Evolutionary conservation across 2,329 filamentous ascomycete species (phyloP), one percentile per base, ranked within the genome.

Genomic region (Cladorrhinum sp.): DNA sequence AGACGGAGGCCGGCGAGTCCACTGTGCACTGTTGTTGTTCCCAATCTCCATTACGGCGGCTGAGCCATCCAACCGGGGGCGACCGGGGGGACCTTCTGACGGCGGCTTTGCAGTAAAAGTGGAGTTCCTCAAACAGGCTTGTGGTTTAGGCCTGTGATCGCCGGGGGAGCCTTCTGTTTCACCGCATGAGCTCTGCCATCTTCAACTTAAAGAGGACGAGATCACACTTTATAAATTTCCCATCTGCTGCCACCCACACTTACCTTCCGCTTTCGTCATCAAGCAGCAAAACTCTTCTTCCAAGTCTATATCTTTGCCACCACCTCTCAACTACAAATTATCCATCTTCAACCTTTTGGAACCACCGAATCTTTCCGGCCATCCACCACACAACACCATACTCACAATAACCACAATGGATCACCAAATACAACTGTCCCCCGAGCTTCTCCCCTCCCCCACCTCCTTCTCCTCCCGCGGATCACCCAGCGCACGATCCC

Each of bases 381-480:
- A 32, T 48, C n/a, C 22, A 55, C 9, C 29, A 55, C n/a, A 36
- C 49, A 20, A 18, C 49, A 59, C 12, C 20, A 53, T 54, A 51
- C 25, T 54, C 22, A 50, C 57, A 49, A 12, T 25, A n/a, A 50
- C 50, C 20, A 45, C 27, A 50, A 20, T 51, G 45, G 29, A 60
- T 3, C 51, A 38, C 20, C 55, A 45, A 51, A 27, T 32, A 56
- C 53, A 57, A 36, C 55, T 55, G 32, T 57, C 54, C 12, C 54
- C 57, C 29, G 65, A 67, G 2, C 55, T 62, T 23, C 64, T 62
- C 32, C 62, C 69, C 5, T 64, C 67, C 18, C 67, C 71, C 69
- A 61, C 70, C 62, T 77, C 76, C 29, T 73, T 76, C 36, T 76
- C 76, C 23, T 81, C 81, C 10, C 81, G 80, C 55, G 73, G 73